Percentiles rank a stretch among this genome's conserved stretches.
Conservation (phyloP, 2,329 filamentous ascomycete species). For the Periglandula ipomoeae region DNA sequence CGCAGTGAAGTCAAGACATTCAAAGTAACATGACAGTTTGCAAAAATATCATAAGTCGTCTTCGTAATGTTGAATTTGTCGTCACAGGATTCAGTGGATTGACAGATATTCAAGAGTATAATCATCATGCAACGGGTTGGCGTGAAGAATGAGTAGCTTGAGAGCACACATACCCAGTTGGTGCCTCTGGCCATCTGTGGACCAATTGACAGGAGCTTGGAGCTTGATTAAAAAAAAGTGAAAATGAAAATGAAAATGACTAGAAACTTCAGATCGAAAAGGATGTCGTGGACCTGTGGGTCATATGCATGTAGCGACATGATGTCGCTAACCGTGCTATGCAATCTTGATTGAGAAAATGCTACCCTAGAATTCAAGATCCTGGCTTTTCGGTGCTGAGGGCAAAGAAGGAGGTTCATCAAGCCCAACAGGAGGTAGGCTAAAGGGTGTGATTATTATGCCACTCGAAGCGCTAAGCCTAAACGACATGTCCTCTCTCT, state of each 20-base stretch:
- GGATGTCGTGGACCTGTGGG: neutral
- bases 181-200: too few relatives aligned
- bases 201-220: too few relatives aligned
- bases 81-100: conserved; percentile 47
- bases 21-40: neutral
- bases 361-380: conserved; percentile 57
- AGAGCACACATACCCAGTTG: conserved; percentile 1
- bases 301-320: neutral
- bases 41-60: conserved; percentile 31
- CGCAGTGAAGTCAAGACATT: neutral
- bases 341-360: neutral
- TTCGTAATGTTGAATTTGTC: conserved; percentile 35
- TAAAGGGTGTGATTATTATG: conserved; percentile 80
- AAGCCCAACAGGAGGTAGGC: conserved; percentile 56
- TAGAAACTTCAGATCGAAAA: too few relatives aligned
- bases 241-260: neutral
- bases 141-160: neutral
- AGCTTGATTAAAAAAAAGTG: too few relatives aligned
- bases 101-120: conserved; percentile 46
- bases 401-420: neutral
- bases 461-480: conserved; percentile 71
- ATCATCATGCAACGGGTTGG: conserved; percentile 29
- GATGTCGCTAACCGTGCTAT: neutral
- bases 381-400: conserved; percentile 44
- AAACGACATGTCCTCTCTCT: conserved; percentile 83